Percentiles rank a stretch among this genome's conserved stretches.
These are phyloP conservation scores for Lathyrus sativus DNA, from an alignment of 306 rosid species.

Conservation along the genomic window DNA sequence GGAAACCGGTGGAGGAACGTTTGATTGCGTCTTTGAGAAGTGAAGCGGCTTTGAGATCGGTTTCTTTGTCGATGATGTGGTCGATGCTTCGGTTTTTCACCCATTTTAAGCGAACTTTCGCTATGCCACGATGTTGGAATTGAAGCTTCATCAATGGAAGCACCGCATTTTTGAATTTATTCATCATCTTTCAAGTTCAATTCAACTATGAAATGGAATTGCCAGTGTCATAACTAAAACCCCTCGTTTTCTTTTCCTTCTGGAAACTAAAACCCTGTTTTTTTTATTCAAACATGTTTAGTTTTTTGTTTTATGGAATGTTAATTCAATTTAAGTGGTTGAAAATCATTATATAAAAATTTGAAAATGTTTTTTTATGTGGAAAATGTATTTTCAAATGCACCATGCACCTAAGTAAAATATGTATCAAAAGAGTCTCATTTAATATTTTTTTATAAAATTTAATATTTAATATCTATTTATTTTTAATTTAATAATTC, in stretches of 20 bases:
- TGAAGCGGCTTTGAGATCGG: conserved; percentile 47
- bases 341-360: too few species aligned
- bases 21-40: conserved; percentile 74
- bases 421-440: too few species aligned
- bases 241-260: not conserved
- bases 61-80: conserved; percentile 83
- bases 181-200: conserved; percentile 12
- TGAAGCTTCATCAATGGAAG: conserved; percentile 44
- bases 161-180: conserved; percentile 19
- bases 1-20: conserved; percentile 60
- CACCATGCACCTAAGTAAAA: too few species aligned
- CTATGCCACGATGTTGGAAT: conserved; percentile 66
- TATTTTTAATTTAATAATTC: too few species aligned
- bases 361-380: too few species aligned
- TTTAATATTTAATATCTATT: too few species aligned
- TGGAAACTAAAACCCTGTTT: too few species aligned
- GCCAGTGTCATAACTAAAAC: not conserved
- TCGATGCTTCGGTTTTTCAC: conserved; percentile 79
- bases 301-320: too few species aligned
- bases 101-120: conserved; percentile 87
- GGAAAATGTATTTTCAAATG: too few species aligned
- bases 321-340: too few species aligned
- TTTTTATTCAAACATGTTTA: too few species aligned
- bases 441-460: too few species aligned
- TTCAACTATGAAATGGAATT: not conserved